Conservation (phyloP, 2,329 filamentous ascomycete species). For the Calycina marina region DNA sequence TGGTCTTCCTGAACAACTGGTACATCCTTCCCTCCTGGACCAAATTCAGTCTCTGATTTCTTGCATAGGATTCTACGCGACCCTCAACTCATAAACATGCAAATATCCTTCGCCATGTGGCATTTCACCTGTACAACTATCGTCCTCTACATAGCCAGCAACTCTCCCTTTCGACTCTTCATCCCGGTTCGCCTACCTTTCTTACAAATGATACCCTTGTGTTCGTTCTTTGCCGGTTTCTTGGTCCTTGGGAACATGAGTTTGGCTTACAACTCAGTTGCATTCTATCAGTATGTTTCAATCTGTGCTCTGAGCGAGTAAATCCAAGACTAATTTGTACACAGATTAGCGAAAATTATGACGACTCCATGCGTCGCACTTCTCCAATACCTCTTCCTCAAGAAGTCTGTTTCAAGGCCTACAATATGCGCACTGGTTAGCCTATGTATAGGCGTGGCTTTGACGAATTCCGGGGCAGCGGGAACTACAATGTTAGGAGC, state of each 20-base stretch:
- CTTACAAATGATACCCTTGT: constrained; percentile 29
- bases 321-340: too few relatives aligned
- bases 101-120: constrained; percentile 32
- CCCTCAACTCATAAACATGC: constrained; percentile 28
- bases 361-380: constrained; percentile 31
- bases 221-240: constrained; percentile 31
- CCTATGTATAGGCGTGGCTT: constrained; percentile 28
- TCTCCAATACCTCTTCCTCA: constrained; percentile 29
- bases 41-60: background rate
- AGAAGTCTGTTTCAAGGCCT: constrained; percentile 26
- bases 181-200: constrained; percentile 28
- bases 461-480: constrained; percentile 28
- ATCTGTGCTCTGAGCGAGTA: too few relatives aligned
- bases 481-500: constrained; percentile 27
- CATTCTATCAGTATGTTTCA: constrained; percentile 28
- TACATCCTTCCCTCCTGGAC: constrained; percentile 11
- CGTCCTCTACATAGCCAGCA: constrained; percentile 28
- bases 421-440: constrained; percentile 27
- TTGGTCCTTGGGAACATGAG: constrained; percentile 31
- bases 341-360: constrained; percentile 31
- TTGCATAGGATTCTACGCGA: constrained; percentile 28
- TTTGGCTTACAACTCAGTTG: constrained; percentile 31
- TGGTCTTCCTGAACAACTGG: constrained; percentile 32
- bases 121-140: constrained; percentile 30
- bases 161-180: constrained; percentile 29